phyloP scores from a whole-genome alignment of 116 monocot species.

The Zostera marina region DNA sequence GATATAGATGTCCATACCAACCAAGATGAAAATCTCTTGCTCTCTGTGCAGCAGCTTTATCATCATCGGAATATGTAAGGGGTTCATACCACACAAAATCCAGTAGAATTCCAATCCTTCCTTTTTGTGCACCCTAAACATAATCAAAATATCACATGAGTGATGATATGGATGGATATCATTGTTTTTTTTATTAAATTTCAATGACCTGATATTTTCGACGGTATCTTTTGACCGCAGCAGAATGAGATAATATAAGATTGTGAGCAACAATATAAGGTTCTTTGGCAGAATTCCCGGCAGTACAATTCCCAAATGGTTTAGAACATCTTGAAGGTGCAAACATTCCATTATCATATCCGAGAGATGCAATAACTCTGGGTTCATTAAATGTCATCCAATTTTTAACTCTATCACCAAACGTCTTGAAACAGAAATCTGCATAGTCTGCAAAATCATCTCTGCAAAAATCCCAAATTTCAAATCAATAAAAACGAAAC shows the following conservation, averaged over 20 bases:
- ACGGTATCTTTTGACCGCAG: constrained; percentile 73
- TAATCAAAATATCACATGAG: background rate
- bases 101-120: constrained; percentile 74
- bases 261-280: constrained; percentile 83
- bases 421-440: constrained; percentile 84
- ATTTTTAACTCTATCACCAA: constrained; percentile 89
- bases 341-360: constrained; percentile 64
- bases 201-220: constrained; percentile 68
- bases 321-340: constrained; percentile 62
- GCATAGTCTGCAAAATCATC: constrained; percentile 67
- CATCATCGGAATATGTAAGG: constrained; percentile 37
- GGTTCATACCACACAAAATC: constrained; percentile 93
- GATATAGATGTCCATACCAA: constrained; percentile 38
- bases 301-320: constrained; percentile 28
- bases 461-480: constrained; percentile 16
- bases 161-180: background rate
- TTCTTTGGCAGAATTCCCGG: constrained; percentile 78
- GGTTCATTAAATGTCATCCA: constrained; percentile 98
- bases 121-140: constrained; percentile 56
- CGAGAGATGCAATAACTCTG: constrained; percentile 65
- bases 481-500: background rate
- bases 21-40: constrained; percentile 79
- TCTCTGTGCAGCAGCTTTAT: constrained; percentile 74
- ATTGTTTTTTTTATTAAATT: background rate
- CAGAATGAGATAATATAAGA: constrained; percentile 65